phyloP scores from a whole-genome alignment of 768 basidiomycete genomes.

The Lactarius indigo region DNA sequence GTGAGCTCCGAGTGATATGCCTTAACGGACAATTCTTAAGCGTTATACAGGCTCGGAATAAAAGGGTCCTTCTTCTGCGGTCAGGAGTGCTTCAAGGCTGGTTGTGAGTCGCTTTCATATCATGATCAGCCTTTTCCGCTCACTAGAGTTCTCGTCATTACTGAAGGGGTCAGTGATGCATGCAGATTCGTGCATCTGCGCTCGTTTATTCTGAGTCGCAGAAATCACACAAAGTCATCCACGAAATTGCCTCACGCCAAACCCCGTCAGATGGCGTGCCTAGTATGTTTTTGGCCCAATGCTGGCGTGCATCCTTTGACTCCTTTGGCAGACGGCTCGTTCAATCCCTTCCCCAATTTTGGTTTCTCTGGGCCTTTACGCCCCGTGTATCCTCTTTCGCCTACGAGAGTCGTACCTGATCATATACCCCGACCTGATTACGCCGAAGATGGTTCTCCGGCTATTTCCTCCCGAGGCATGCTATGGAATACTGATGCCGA shows the following conservation, averaged over 20 bases:
- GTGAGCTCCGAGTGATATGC: slow-evolving; percentile 41
- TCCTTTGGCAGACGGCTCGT: slow-evolving; percentile 58
- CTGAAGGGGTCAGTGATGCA: slow-evolving; percentile 28
- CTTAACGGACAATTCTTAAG: slow-evolving; percentile 15
- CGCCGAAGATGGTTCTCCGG: slow-evolving; percentile 57
- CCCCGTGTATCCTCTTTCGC: slow-evolving; percentile 85
- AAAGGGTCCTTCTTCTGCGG: slow-evolving; percentile 87
- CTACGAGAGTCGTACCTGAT: slow-evolving; percentile 69
- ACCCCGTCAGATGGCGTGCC: slow-evolving; percentile 30
- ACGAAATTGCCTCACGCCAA: slow-evolving; percentile 50
- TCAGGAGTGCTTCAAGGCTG: slow-evolving; percentile 94
- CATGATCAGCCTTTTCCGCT: slow-evolving; percentile 18
- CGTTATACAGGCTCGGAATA: slow-evolving; percentile 60
- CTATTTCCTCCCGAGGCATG: background rate
- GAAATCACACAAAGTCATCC: slow-evolving; percentile 82
- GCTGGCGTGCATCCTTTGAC: slow-evolving; percentile 7
- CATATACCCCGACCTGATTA: slow-evolving; percentile 91
- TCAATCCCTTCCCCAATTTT: slow-evolving; percentile 75
- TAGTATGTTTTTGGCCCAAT: slow-evolving; percentile 21
- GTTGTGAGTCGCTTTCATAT: slow-evolving; percentile 57
- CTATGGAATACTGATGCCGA: slow-evolving; percentile 20
- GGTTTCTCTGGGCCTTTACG: slow-evolving; percentile 75
- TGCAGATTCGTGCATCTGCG: slow-evolving; percentile 25
- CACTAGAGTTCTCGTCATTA: background rate
- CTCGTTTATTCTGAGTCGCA: slow-evolving; percentile 30